Evolutionary conservation across 192 early-diverging fungal species (phyloP), one percentile per base, ranked within the genome.

Genomic region (Rhizophagus prolifer): DNA sequence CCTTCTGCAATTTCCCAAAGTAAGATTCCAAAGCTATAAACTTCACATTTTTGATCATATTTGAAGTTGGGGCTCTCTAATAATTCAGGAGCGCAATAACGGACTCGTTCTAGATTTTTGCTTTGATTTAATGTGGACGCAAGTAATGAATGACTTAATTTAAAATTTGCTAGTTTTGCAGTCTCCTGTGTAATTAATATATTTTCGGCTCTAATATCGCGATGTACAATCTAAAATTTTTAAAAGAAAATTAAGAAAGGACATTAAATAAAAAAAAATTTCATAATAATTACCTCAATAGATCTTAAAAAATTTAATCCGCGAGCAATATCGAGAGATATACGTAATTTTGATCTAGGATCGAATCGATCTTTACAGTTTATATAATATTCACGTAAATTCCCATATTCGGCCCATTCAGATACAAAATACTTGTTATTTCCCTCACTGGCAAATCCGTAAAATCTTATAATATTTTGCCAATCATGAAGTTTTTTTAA

Each of bases 351-450:
- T 4, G 19, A 50, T 50, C 16, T 1, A 0, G 4, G 12, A 7
- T 9, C 3, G 47, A 63, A 76, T 3, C 26, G 44, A n/a, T 67
- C 30, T n/a, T 76, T 46, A 28, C 9, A 21, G 19, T 26, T 30
- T 54, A 9, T 19, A 58, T 76, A 76, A 21, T 54, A 23, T 25
- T 66, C 47, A 30, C 41, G 10, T 3, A 67, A 19, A 31, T 26
- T 58, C 36, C 74, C 74, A 21, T 13, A 34, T 66, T 76, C 50
- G 9, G 74, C 64, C 74, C 74, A 76, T 66, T 76, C 74, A n/a
- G 66, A 31, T 25, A 76, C 74, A 30, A 66, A 67, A 13, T 58
- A 63, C 9, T 3, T 1, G 4, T 14, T 1, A 31, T 25, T 62
- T 14, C 64, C 63, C 2, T 41, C 6, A 47, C 3, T 5, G 5